Evolutionary conservation across 257 asterid genomes (phyloP).

Genomic region (Solanum chiquidenum): DNA sequence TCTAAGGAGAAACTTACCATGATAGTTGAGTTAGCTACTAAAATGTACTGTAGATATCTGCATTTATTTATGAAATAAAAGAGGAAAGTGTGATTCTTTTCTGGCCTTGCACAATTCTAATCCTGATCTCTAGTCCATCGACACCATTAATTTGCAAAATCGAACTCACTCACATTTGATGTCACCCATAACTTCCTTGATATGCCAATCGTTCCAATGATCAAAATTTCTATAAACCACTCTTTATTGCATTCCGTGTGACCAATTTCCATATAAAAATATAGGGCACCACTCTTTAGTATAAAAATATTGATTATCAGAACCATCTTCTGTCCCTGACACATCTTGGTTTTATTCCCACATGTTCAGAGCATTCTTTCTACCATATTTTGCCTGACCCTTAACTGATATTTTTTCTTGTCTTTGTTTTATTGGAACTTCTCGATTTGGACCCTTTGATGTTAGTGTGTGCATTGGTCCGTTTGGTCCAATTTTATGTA

Average conservation of each 20-base stretch:
- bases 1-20: neutral
- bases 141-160: neutral
- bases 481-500: neutral
- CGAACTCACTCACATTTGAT: neutral
- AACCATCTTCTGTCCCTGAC: neutral
- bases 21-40: neutral
- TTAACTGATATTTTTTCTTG: neutral
- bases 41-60: neutral
- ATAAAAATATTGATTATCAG: neutral
- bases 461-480: neutral
- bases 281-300: neutral
- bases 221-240: neutral
- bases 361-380: neutral
- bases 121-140: neutral
- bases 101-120: neutral
- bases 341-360: neutral
- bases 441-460: neutral
- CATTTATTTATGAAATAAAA: neutral
- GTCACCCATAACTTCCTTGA: neutral
- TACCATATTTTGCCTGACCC: neutral
- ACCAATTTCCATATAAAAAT: neutral
- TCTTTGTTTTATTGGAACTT: neutral
- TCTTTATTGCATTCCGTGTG: neutral
- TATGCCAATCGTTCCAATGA: neutral
- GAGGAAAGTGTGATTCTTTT: neutral